A percentile compares a stretch with the other conserved stretches of the same genome.
These are phyloP conservation scores for Trichoderma guizhouense DNA, from an alignment of 2,329 filamentous ascomycete species.

Conservation along the genomic window DNA sequence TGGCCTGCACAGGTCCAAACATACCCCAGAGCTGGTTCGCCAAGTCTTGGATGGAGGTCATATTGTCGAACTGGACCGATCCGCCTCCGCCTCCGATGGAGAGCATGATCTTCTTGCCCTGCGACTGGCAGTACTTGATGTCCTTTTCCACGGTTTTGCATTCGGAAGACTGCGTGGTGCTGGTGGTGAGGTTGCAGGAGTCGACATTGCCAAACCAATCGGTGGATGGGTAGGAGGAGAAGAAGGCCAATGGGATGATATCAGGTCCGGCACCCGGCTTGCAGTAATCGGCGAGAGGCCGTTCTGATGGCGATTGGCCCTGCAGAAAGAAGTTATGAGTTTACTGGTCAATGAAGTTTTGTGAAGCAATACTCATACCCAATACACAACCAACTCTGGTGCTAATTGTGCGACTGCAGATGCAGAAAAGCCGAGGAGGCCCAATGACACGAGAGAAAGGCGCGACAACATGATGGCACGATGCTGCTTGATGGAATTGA, in stretches of 20 bases:
- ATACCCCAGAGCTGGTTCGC: background rate
- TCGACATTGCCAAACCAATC: background rate
- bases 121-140: background rate
- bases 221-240: background rate
- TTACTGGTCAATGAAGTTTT: background rate
- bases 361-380: background rate
- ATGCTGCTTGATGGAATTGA: background rate
- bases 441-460: background rate
- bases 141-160: background rate
- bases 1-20: background rate
- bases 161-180: background rate
- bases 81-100: background rate
- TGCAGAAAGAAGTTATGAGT: background rate
- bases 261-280: background rate
- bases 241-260: background rate
- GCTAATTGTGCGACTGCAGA: background rate
- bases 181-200: background rate
- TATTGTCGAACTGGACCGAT: background rate
- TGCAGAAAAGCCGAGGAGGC: background rate
- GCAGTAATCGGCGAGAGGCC: background rate
- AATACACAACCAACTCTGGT: background rate
- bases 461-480: background rate
- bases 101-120: background rate
- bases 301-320: background rate
- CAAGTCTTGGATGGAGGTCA: background rate